Base-by-base conservation (phyloP, 164 flowering plant genomes). In the Nymphaea thermarum region DNA sequence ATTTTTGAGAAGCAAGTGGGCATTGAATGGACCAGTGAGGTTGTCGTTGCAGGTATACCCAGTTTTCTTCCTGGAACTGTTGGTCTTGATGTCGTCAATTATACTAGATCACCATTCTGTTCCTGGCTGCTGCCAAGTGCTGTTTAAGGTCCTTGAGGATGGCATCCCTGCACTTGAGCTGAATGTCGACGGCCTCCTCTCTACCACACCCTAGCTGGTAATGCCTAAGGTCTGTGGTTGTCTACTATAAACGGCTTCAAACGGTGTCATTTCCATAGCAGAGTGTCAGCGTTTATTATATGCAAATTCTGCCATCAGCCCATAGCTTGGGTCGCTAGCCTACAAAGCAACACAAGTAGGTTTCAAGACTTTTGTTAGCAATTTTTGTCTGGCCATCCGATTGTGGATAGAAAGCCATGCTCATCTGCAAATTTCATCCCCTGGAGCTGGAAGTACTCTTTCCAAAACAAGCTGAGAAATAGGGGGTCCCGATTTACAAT, bases 401-500 rank as follows among this genome's bases (percentile, higher is more conserved):
- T n/a, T 60, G 65, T 2, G 43, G 55, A 16, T 65, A 64, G 36
- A 43, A 66, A 2, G 55, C 65, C 1, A 43, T 7, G n/a, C 57
- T n/a, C 14, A 14, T 7, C 6, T 65, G 57, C 8, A 65, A 65
- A 43, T 6, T 43, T 16, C 3, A 63, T 43, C 2, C 53, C 64
- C 44, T 60, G 60, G 12, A 61, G 16, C 2, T 36, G 44, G 42
- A 65, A 71, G 8, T 43, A 60, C 11, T 43, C 64, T 15, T 43
- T 59, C 64, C 36, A 71, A 6, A 66, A 71, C 4, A 10, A 3
- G 16, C 68, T 71, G n/a, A 44, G 4, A 57, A 71, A 71, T 4
- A 63, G 18, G 17, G 42, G 64, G 25, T 62, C 73, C 42, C 44
- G n/a, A 60, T 71, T 60, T 6, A 71, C 45, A 15, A 71, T 71